A percentile compares a stretch with the other conserved stretches of the same genome.
These are phyloP conservation scores for Neurospora terricola DNA, from an alignment of 495 filamentous ascomycete genomes.

Conservation along the genomic window DNA sequence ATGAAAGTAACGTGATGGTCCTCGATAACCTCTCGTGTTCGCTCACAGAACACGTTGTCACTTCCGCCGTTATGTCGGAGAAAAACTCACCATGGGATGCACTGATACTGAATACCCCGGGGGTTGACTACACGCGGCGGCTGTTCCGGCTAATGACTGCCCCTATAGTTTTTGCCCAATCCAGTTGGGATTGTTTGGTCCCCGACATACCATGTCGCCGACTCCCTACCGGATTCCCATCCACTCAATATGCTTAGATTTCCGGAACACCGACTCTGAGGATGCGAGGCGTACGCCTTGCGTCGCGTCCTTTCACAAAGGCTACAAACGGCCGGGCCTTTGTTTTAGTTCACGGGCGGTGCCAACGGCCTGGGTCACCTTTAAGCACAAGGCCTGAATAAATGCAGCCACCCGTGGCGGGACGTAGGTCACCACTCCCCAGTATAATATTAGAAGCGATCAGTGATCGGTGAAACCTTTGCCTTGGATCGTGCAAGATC, in stretches of 20 bases:
- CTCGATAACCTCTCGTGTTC: neutral
- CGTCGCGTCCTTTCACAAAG: neutral
- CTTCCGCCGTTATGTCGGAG: neutral
- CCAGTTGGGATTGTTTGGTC: neutral
- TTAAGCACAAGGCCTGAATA: neutral
- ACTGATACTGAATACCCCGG: neutral
- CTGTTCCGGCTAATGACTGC: neutral
- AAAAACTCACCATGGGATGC: neutral
- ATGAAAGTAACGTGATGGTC: neutral
- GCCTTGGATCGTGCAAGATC: slow-evolving; percentile 6
- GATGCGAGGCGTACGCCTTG: slow-evolving; percentile 8
- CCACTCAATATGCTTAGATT: neutral
- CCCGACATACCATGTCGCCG: neutral
- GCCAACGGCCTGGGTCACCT: neutral
- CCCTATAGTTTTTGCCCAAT: neutral
- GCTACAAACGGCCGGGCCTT: neutral
- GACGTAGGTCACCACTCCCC: slow-evolving; percentile 2
- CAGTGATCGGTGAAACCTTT: neutral
- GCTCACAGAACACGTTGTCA: neutral
- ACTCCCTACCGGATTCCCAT: neutral
- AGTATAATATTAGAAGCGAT: slow-evolving; percentile 9
- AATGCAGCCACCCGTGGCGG: slow-evolving; percentile 12
- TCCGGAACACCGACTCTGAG: neutral
- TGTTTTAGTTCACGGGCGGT: neutral
- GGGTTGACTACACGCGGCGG: neutral